Percentiles rank a stretch among this genome's conserved stretches.
Evolutionary conservation across 1,284 basidiomycete species (phyloP).

Genomic region (Trichosporon faecale): DNA sequence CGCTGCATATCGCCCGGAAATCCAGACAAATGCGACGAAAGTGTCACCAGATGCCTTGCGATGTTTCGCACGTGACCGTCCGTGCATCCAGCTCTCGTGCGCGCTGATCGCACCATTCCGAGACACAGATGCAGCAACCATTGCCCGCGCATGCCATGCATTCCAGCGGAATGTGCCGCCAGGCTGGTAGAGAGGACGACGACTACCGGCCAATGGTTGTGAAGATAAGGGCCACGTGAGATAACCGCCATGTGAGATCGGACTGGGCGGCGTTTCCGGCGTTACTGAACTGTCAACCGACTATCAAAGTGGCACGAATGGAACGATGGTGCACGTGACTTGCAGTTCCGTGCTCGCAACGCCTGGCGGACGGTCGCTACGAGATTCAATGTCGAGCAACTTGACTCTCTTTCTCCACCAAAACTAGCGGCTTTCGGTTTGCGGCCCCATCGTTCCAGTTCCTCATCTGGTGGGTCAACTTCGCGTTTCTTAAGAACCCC

Average conservation of each 20-base stretch:
- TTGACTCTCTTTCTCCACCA: slow-evolving; percentile 3
- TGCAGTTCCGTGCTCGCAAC: neutral
- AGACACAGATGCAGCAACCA: no score
- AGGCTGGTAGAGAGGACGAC: neutral
- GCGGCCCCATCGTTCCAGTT: slow-evolving; percentile 9
- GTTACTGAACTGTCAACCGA: neutral
- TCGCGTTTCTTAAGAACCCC: neutral
- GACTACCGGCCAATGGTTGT: neutral
- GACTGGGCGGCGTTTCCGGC: neutral
- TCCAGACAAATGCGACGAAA: no score
- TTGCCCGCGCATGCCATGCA: no score
- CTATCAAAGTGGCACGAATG: slow-evolving; percentile 1
- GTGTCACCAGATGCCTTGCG: no score
- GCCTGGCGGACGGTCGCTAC: slow-evolving; percentile 2
- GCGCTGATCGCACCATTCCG: no score
- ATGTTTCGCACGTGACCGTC: no score
- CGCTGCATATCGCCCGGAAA: no score
- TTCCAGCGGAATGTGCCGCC: no score
- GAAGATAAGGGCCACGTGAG: slow-evolving; percentile 1
- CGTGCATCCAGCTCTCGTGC: no score
- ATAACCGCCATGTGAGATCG: neutral
- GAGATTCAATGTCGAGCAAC: slow-evolving; percentile 3
- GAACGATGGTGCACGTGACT: neutral
- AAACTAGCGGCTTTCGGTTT: slow-evolving; percentile 11
- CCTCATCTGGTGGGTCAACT: slow-evolving; percentile 1